These are phyloP conservation scores for Xanthoceras sorbifolium DNA, from an alignment of 345 rosid genomes.

Conservation along the genomic window DNA sequence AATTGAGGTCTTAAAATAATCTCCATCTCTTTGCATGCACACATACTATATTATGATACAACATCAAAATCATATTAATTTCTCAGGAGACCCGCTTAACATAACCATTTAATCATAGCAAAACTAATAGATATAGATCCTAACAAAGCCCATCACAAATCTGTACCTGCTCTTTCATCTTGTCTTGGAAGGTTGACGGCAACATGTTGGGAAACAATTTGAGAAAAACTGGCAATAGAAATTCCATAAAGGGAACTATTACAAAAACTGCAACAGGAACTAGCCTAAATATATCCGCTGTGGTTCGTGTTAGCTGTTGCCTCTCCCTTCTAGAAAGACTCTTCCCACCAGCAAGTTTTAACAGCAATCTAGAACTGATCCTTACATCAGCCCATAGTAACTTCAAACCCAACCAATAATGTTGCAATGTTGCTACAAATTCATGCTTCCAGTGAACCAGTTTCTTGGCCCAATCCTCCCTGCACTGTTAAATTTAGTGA, in stretches of 20 bases:
- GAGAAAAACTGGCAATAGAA: conserved; percentile 68
- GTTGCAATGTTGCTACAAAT: conserved; percentile 61
- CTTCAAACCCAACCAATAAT: conserved; percentile 73
- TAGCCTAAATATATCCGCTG: conserved; percentile 88
- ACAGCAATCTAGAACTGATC: conserved; percentile 65
- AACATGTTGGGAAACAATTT: conserved; percentile 77
- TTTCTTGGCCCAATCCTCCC: conserved; percentile 73
- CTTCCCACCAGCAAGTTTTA: conserved; percentile 69
- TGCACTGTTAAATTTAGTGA: conserved; percentile 21
- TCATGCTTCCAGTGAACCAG: conserved; percentile 65
- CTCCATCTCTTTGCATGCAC: neutral
- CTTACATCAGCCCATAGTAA: conserved; percentile 69
- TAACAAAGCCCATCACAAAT: neutral
- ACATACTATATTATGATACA: neutral
- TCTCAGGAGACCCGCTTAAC: neutral
- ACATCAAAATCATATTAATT: neutral
- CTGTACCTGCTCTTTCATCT: conserved; percentile 74
- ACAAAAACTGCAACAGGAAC: conserved; percentile 84
- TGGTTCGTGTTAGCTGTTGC: conserved; percentile 87
- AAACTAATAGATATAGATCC: neutral
- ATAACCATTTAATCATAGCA: neutral
- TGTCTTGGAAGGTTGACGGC: conserved; percentile 83
- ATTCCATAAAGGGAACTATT: conserved; percentile 78
- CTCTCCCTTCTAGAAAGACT: conserved; percentile 85
- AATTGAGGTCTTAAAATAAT: neutral